Evolutionary conservation across 352 stramenopile species (phyloP), one percentile per base, ranked within the genome.

Genomic region (Phytophthora brassicae): DNA sequence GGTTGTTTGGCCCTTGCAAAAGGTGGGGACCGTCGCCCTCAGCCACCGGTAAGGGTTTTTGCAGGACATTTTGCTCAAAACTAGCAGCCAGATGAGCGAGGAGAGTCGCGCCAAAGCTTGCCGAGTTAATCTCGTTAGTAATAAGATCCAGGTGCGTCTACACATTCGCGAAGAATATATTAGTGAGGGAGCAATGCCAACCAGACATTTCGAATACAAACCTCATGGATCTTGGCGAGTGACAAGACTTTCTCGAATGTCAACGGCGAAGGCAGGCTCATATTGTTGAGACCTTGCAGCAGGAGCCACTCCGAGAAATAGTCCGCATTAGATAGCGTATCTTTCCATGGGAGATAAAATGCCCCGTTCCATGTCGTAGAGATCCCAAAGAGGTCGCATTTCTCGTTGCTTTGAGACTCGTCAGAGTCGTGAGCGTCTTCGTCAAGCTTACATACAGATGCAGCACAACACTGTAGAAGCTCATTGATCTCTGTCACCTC

Each of bases 271-370:
- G 84, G 81, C 14, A 92, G 58, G 24, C 74, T 81, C 84, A 92
- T 92, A 62, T 90, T 90, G 70, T 92, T 92, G 19, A 92, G 75
- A 35, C 71, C 81, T 43, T 89, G 79, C 14, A 90, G 67, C 55
- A 89, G 64, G 45, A 89, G 70, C 72, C 81, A 90, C 58, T 92
- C 84, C 14, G 84, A 86, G 48, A 92, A 88, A 57, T 90, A 92
- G 52, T 88, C 74, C 23, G 81, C 54, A 11, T 75, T 75, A 16
- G 84, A 90, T 16, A 92, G 66, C 7, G 81, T 73, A 51, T 92
- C 84, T n/a, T 77, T 77, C 84, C 84, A 92, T 11, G 84, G 84
- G 48, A 77, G 55, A 49, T 90, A 92, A 61, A 90, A 92, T 6
- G 75, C 79, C 48, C 84, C 84, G 44, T 81, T 88, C 84, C 84